These are phyloP conservation scores for Glycine soja DNA, from an alignment of 306 rosid species.

Conservation along the genomic window DNA sequence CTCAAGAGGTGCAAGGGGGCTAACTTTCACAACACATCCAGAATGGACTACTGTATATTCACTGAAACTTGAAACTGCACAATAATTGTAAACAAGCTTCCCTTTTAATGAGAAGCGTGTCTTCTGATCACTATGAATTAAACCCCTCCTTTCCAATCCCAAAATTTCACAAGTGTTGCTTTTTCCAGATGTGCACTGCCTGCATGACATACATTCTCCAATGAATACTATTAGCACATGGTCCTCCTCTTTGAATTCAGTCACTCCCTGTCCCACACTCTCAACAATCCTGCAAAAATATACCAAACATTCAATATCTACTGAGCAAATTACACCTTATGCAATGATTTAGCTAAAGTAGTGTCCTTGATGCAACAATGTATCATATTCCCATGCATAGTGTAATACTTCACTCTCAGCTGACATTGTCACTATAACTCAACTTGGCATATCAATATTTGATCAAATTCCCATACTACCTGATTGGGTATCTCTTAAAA, in stretches of 20 bases:
- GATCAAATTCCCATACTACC: slow-evolving; percentile 2
- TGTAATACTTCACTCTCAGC: neutral
- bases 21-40: slow-evolving; percentile 93
- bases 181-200: slow-evolving; percentile 79
- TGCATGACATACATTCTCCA: slow-evolving; percentile 88
- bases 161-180: slow-evolving; percentile 81
- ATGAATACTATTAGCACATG: slow-evolving; percentile 90
- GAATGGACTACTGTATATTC: slow-evolving; percentile 91
- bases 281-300: slow-evolving; percentile 83
- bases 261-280: slow-evolving; percentile 87
- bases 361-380: slow-evolving; percentile 14
- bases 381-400: slow-evolving; percentile 14
- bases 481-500: neutral
- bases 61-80: slow-evolving; percentile 97
- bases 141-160: slow-evolving; percentile 86
- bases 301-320: slow-evolving; percentile 18
- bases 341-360: neutral
- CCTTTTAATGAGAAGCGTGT: slow-evolving; percentile 90
- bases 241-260: slow-evolving; percentile 82
- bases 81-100: slow-evolving; percentile 84
- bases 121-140: slow-evolving; percentile 93
- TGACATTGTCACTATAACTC: slow-evolving; percentile 8
- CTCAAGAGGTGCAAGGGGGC: slow-evolving; percentile 72
- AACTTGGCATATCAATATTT: slow-evolving; percentile 8
- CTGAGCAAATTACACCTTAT: slow-evolving; percentile 16